These are phyloP conservation scores for Sedum album DNA, from an alignment of 164 flowering plant genomes.

Conservation along the genomic window DNA sequence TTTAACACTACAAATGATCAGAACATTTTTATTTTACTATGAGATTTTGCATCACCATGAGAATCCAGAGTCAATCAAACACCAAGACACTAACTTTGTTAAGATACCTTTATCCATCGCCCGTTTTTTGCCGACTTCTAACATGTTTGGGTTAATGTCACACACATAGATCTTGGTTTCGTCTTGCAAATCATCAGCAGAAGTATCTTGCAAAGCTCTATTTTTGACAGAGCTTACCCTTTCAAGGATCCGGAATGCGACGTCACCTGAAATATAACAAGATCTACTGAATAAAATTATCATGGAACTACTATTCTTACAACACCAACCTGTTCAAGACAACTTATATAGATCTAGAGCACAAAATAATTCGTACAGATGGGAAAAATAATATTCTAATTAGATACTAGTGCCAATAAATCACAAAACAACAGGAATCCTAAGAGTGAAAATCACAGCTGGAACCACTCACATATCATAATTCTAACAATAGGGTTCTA, in stretches of 20 bases:
- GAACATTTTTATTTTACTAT: neutral
- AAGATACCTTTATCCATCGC: slow-evolving; percentile 70
- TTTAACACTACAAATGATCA: neutral
- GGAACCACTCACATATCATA: no score
- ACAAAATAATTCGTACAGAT: no score
- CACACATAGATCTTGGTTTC: slow-evolving; percentile 80
- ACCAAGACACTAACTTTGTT: neutral
- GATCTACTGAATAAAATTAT: neutral
- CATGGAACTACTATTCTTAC: neutral
- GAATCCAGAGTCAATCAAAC: neutral
- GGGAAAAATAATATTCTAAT: no score
- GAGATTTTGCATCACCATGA: neutral
- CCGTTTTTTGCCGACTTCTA: slow-evolving; percentile 81
- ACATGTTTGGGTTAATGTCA: slow-evolving; percentile 93
- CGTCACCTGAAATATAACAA: slow-evolving; percentile 63
- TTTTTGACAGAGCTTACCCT: slow-evolving; percentile 40
- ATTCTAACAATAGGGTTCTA: no score
- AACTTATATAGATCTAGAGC: neutral
- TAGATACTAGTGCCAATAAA: no score
- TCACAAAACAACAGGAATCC: no score
- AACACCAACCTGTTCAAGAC: neutral
- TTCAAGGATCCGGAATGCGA: slow-evolving; percentile 81
- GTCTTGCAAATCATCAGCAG: slow-evolving; percentile 41
- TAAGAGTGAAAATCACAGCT: no score
- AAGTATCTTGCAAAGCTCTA: slow-evolving; percentile 44